phyloP scores from a whole-genome alignment of 78 protist genomes.

The Dictyostelium firmibasis region DNA sequence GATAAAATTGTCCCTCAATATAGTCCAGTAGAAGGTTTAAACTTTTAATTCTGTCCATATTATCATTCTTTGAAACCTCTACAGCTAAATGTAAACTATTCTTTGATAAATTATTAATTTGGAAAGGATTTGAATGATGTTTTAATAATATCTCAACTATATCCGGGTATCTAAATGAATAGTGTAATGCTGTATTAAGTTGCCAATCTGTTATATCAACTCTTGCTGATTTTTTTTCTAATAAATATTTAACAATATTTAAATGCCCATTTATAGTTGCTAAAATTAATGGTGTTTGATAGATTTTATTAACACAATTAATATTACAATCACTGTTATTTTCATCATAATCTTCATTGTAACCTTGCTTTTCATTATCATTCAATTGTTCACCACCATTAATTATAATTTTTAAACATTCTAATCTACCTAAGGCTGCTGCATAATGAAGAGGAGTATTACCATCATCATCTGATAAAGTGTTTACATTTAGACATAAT shows the following conservation, averaged over 20 bases:
- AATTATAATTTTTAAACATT: not conserved
- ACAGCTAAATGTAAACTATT: not conserved
- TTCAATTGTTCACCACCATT: not conserved
- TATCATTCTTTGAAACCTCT: not conserved
- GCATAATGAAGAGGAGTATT: slow-evolving; percentile 34
- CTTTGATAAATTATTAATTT: not conserved
- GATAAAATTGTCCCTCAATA: not conserved
- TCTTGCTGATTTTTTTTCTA: not conserved
- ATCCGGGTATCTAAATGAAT: not conserved
- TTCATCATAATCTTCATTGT: not conserved
- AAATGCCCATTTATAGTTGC: slow-evolving; percentile 10
- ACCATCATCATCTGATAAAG: slow-evolving; percentile 15
- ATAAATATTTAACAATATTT: not conserved
- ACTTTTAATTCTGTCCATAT: not conserved
- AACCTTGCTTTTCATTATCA: not conserved
- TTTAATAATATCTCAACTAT: not conserved
- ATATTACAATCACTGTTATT: not conserved
- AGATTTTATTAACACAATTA: not conserved
- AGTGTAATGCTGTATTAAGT: slow-evolving; percentile 4
- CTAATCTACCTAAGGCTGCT: not conserved
- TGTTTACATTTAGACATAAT: not conserved
- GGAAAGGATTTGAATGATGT: not conserved
- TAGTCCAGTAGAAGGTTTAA: not conserved
- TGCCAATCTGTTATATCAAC: not conserved
- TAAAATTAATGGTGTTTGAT: slow-evolving; percentile 38